Conservation (phyloP, 2,329 filamentous ascomycete species). For the Fusarium pininemorale region DNA sequence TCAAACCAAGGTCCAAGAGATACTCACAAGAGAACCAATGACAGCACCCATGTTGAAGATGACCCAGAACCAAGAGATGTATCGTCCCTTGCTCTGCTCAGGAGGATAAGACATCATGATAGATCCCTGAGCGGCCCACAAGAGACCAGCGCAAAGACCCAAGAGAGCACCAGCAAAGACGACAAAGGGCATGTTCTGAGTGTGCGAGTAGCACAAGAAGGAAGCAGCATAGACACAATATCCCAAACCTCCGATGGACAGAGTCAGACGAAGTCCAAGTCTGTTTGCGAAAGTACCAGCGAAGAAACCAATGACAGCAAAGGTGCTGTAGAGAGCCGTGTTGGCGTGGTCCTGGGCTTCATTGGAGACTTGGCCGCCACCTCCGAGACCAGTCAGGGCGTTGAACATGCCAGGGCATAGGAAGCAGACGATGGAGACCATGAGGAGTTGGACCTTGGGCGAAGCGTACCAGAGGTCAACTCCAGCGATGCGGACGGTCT, state of each 20-base stretch:
- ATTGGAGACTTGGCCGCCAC: constrained; percentile 62
- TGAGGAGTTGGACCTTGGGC: constrained; percentile 74
- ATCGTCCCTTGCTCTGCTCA: constrained; percentile 84
- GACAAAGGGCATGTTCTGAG: constrained; percentile 72
- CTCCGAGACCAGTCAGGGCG: constrained; percentile 71
- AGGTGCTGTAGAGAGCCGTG: constrained; percentile 77
- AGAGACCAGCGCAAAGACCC: constrained; percentile 79
- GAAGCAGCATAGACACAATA: constrained; percentile 79
- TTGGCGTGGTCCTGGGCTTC: constrained; percentile 70
- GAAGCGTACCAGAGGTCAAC: constrained; percentile 75
- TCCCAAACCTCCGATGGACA: constrained; percentile 78
- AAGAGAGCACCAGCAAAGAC: constrained; percentile 80
- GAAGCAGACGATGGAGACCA: constrained; percentile 68
- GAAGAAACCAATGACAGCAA: constrained; percentile 73
- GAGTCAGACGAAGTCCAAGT: constrained; percentile 73
- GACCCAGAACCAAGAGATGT: constrained; percentile 92
- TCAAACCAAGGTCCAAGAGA: background rate
- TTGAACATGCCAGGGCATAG: constrained; percentile 80
- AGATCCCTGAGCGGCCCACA: constrained; percentile 85
- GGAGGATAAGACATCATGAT: constrained; percentile 92
- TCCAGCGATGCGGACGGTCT: constrained; percentile 63
- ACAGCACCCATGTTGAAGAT: constrained; percentile 95
- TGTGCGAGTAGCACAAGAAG: constrained; percentile 77
- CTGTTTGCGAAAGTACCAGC: constrained; percentile 82
- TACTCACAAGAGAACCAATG: constrained; percentile 73